phyloP scores from a whole-genome alignment of 2,329 filamentous ascomycete genomes.

The Botryosphaeria agaves region DNA sequence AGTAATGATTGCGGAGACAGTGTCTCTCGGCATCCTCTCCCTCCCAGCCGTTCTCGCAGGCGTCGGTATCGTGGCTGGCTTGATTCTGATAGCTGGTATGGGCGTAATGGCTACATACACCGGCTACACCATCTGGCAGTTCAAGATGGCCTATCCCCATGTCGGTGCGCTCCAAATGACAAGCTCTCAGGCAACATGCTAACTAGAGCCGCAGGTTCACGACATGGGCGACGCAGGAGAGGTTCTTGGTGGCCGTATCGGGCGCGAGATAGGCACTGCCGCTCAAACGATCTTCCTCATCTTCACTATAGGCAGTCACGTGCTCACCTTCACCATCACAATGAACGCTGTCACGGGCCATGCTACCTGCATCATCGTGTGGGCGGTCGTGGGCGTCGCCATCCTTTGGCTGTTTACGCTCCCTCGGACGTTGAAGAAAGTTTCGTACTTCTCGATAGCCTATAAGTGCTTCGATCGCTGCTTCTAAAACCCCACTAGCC shows the following conservation, averaged over 20 bases:
- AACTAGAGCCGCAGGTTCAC: too few relatives aligned
- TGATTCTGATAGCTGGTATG: conserved; percentile 35
- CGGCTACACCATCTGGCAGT: conserved; percentile 41
- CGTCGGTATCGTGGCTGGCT: too few relatives aligned
- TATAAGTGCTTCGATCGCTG: conserved; percentile 21
- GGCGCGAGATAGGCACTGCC: conserved; percentile 43
- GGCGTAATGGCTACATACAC: conserved; percentile 42
- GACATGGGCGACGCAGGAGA: conserved; percentile 52
- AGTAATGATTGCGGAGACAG: conserved; percentile 42
- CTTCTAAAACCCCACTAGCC: conserved; percentile 8
- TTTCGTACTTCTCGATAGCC: conserved; percentile 43
- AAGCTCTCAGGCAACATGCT: too few relatives aligned
- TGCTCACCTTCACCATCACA: conserved; percentile 52
- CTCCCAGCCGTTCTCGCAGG: conserved; percentile 20
- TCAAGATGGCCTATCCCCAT: conserved; percentile 38
- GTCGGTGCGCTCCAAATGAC: too few relatives aligned
- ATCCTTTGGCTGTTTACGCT: too few relatives aligned
- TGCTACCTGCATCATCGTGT: conserved; percentile 45
- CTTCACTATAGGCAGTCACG: conserved; percentile 56
- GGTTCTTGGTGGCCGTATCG: conserved; percentile 41
- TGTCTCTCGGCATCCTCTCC: conserved; percentile 38
- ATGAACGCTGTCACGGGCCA: conserved; percentile 47
- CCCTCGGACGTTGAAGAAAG: conserved; percentile 42
- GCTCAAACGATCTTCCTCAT: conserved; percentile 47
- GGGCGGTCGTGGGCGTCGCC: conserved; percentile 43